Conservation (phyloP, 2,329 filamentous ascomycete genomes). For the Pseudodiploospora longispora region DNA sequence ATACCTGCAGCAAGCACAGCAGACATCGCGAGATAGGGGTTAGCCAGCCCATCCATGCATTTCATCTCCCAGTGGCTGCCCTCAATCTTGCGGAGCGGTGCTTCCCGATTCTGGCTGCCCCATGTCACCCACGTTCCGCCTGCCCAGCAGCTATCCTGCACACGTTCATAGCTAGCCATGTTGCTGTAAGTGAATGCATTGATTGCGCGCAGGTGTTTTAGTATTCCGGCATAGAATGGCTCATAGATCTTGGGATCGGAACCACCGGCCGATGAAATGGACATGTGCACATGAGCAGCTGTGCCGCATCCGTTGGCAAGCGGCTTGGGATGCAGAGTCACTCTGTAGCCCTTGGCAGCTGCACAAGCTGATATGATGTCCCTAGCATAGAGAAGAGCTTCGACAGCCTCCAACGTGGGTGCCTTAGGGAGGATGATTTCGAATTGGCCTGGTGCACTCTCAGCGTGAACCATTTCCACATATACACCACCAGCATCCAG, state of each 20-base stretch:
- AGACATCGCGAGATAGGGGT: constrained; percentile 57
- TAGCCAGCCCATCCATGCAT: constrained; percentile 69
- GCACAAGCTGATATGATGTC: constrained; percentile 61
- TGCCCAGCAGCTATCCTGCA: constrained; percentile 63
- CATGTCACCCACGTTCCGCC: constrained; percentile 73
- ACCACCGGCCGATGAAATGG: constrained; percentile 43
- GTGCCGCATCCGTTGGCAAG: constrained; percentile 50
- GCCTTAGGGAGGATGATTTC: constrained; percentile 63
- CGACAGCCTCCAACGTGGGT: constrained; percentile 58
- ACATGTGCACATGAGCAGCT: constrained; percentile 63
- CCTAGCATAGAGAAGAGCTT: constrained; percentile 61
- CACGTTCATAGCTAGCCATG: constrained; percentile 59
- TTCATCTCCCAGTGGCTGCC: constrained; percentile 71
- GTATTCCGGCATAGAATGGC: constrained; percentile 63
- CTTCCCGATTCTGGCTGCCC: constrained; percentile 75
- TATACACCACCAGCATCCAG: constrained; percentile 56
- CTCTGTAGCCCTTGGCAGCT: constrained; percentile 51
- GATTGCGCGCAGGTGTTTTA: constrained; percentile 58
- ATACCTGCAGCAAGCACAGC: constrained; percentile 24
- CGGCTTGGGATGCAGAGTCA: constrained; percentile 69
- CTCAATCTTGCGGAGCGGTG: constrained; percentile 60
- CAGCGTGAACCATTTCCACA: constrained; percentile 67
- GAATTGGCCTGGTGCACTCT: constrained; percentile 67
- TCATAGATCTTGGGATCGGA: constrained; percentile 41
- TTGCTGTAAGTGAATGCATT: constrained; percentile 61